Percentiles rank a stretch among this genome's conserved stretches.
Evolutionary conservation across 2,329 filamentous ascomycete genomes (phyloP).

Genomic region (Sporothrix brasiliensis): DNA sequence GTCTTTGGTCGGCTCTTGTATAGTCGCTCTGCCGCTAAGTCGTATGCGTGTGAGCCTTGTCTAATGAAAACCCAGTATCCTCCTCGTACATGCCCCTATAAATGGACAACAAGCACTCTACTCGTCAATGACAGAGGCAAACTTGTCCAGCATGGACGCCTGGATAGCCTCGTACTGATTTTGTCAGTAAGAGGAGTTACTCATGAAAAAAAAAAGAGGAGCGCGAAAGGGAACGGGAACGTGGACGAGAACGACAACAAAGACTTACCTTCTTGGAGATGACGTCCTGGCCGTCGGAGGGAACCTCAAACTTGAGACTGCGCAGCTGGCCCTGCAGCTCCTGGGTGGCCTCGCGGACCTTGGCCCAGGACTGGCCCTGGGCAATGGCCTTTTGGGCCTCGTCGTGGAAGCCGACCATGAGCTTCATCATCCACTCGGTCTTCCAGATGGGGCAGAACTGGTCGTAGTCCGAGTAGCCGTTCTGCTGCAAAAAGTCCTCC

Average conservation of each 20-base stretch:
- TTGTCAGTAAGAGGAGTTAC: background rate
- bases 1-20: background rate
- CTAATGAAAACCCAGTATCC: background rate
- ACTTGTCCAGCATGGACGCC: slow-evolving; percentile 94
- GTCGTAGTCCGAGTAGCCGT: slow-evolving; percentile 98
- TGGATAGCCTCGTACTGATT: slow-evolving; percentile 85
- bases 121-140: slow-evolving; percentile 93
- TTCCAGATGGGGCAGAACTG: slow-evolving; percentile 99
- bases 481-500: slow-evolving; percentile 98
- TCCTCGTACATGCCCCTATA: background rate
- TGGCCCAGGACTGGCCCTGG: slow-evolving; percentile 88
- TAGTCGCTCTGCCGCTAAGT: background rate
- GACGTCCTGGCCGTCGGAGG: slow-evolving; percentile 77
- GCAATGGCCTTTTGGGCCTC: slow-evolving; percentile 94
- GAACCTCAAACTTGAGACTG: slow-evolving; percentile 96
- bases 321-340: slow-evolving; percentile 85
- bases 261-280: slow-evolving; percentile 79
- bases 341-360: slow-evolving; percentile 85
- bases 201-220: no score
- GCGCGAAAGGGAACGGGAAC: no score
- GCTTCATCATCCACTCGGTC: slow-evolving; percentile 99
- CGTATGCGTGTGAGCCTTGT: slow-evolving; percentile 16
- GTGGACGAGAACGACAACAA: slow-evolving; percentile 13
- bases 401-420: slow-evolving; percentile 97
- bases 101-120: slow-evolving; percentile 45